Conservation (phyloP, 495 filamentous ascomycete species). For the Acidiella bohemica region DNA sequence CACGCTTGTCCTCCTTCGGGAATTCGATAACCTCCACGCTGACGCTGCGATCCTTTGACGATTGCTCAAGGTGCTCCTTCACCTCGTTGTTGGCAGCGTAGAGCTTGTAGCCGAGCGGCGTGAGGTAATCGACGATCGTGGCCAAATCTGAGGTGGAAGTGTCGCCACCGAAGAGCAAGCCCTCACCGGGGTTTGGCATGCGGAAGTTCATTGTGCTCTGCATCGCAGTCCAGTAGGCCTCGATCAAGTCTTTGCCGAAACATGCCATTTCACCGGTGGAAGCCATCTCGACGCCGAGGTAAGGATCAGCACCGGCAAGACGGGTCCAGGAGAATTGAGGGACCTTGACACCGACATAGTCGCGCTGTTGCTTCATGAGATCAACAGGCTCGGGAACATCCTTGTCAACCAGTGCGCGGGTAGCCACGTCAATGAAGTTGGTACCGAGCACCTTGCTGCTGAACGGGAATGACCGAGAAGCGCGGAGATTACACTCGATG, state of each 20-base stretch:
- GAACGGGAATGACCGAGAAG: slow-evolving; percentile 95
- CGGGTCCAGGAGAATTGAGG: slow-evolving; percentile 98
- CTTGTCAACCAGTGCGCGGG: slow-evolving; percentile 78
- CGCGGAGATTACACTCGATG: slow-evolving; percentile 96
- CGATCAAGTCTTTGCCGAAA: slow-evolving; percentile 88
- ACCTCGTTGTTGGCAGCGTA: slow-evolving; percentile 71
- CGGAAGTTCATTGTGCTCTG: slow-evolving; percentile 99
- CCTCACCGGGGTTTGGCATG: slow-evolving; percentile 80
- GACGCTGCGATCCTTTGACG: slow-evolving; percentile 44
- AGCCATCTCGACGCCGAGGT: slow-evolving; percentile 95
- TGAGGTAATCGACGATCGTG: slow-evolving; percentile 66
- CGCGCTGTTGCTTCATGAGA: slow-evolving; percentile 72
- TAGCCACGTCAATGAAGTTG: slow-evolving; percentile 96
- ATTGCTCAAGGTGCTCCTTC: slow-evolving; percentile 66
- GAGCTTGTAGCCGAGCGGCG: slow-evolving; percentile 84
- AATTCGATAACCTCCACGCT: slow-evolving; percentile 89
- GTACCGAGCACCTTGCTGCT: slow-evolving; percentile 90
- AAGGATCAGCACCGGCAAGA: slow-evolving; percentile 94
- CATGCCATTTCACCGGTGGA: slow-evolving; percentile 96
- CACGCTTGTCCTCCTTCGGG: slow-evolving; percentile 89
- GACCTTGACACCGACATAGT: slow-evolving; percentile 93
- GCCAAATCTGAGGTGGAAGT: slow-evolving; percentile 49
- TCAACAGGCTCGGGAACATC: slow-evolving; percentile 78
- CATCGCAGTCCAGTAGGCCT: slow-evolving; percentile 93
- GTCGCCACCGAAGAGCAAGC: slow-evolving; percentile 87